phyloP scores from a whole-genome alignment of 306 rosid genomes.

The Boehmeria nivea region DNA sequence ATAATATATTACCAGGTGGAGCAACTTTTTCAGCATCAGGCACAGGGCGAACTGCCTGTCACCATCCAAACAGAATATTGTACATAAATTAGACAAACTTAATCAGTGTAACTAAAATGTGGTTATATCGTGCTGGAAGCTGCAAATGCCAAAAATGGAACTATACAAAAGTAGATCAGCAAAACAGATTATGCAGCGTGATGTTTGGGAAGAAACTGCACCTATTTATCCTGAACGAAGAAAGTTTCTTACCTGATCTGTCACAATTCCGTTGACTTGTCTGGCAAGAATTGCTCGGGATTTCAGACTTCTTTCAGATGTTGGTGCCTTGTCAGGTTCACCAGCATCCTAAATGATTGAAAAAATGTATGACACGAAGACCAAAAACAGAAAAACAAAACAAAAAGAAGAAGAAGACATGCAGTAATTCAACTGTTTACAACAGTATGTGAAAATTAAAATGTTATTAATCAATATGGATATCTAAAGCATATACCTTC shows the following conservation, averaged over 20 bases:
- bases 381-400: background rate
- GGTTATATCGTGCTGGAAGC: no score
- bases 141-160: conserved; percentile 12
- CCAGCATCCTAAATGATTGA: conserved; percentile 55
- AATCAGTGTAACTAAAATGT: no score
- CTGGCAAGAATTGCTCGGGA: conserved; percentile 71
- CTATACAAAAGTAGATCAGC: background rate
- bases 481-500: conserved; percentile 45
- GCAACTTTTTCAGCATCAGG: conserved; percentile 61
- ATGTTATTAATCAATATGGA: conserved; percentile 6
- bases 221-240: conserved; percentile 13
- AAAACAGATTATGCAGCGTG: background rate
- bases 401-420: conserved; percentile 4
- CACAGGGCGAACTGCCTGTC: conserved; percentile 63
- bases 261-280: conserved; percentile 70
- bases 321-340: conserved; percentile 71
- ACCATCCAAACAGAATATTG: conserved; percentile 19
- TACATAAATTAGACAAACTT: conserved; percentile 8
- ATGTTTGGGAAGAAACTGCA: background rate
- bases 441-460: conserved; percentile 13
- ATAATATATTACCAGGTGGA: conserved; percentile 54
- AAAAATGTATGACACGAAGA: conserved; percentile 5
- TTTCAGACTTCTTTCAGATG: conserved; percentile 77
- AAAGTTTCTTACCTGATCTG: conserved; percentile 60
- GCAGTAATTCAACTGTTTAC: no score